Conservation (phyloP, 1,284 basidiomycete species). For the Trichosporon sp. region DNA sequence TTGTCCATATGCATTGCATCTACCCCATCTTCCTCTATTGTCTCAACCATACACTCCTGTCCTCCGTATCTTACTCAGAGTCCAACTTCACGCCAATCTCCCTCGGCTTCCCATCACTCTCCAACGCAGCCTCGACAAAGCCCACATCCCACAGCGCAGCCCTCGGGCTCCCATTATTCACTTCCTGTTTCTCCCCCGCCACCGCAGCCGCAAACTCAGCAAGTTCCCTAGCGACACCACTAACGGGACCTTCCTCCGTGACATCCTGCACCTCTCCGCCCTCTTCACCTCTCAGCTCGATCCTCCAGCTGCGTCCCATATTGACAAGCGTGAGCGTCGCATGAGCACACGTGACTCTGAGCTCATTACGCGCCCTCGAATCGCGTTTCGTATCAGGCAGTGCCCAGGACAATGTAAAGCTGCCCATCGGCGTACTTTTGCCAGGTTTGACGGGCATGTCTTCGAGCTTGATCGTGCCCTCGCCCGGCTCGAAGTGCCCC, state of each 20-base stretch:
- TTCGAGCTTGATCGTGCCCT: slow-evolving; percentile 7
- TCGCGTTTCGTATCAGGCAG: slow-evolving; percentile 26
- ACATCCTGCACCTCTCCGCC: slow-evolving; percentile 50
- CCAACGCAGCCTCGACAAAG: slow-evolving; percentile 69
- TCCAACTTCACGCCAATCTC: slow-evolving; percentile 51
- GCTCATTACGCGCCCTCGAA: slow-evolving; percentile 20
- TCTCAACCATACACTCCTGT: neutral
- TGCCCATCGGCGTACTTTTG: slow-evolving; percentile 31
- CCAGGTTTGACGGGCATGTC: slow-evolving; percentile 31
- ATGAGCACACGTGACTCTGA: slow-evolving; percentile 35
- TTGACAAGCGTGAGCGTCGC: slow-evolving; percentile 51
- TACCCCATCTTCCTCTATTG: neutral
- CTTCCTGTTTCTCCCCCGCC: slow-evolving; percentile 47
- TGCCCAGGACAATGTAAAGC: slow-evolving; percentile 37
- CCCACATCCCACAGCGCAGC: slow-evolving; percentile 66
- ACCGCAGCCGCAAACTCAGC: slow-evolving; percentile 58
- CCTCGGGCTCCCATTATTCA: slow-evolving; percentile 33
- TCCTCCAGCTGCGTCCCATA: slow-evolving; percentile 52
- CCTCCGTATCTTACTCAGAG: no score
- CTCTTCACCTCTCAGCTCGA: slow-evolving; percentile 51
- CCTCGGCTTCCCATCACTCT: slow-evolving; percentile 59
- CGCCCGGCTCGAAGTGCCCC: slow-evolving; percentile 40
- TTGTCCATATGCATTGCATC: neutral
- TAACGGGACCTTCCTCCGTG: slow-evolving; percentile 48
- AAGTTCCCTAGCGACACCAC: slow-evolving; percentile 61